Evolutionary conservation across 1,284 basidiomycete species (phyloP).

Genomic region (Puccinia coronata): DNA sequence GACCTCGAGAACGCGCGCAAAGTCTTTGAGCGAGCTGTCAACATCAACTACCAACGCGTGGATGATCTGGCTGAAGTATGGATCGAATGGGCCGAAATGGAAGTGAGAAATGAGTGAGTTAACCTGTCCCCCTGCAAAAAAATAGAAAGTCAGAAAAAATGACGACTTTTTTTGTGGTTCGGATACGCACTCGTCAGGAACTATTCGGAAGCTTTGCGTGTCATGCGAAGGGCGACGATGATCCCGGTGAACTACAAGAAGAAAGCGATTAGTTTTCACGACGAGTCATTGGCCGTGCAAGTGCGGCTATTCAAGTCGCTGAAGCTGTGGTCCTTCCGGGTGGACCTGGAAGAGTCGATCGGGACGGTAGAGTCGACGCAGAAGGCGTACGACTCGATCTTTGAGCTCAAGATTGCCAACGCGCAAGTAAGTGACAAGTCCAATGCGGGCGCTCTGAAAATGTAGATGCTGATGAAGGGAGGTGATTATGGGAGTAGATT

Average conservation of each 20-base stretch:
- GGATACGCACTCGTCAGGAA: slow-evolving; percentile 69
- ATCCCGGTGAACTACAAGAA: slow-evolving; percentile 73
- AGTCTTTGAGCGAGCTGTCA: slow-evolving; percentile 86
- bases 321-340: slow-evolving; percentile 98
- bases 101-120: slow-evolving; percentile 86
- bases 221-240: slow-evolving; percentile 93
- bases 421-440: slow-evolving; percentile 72
- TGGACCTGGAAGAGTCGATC: slow-evolving; percentile 94
- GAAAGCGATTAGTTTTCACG: slow-evolving; percentile 84
- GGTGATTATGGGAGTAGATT: slow-evolving; percentile 61
- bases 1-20: slow-evolving; percentile 85
- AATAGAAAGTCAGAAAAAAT: neutral
- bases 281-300: slow-evolving; percentile 86
- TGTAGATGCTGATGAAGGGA: too few species aligned
- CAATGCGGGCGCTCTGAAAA: neutral
- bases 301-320: slow-evolving; percentile 92
- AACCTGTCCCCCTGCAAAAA: neutral
- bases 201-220: slow-evolving; percentile 88
- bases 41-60: slow-evolving; percentile 88
- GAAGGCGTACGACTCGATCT: slow-evolving; percentile 90
- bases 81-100: slow-evolving; percentile 99
- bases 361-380: slow-evolving; percentile 90
- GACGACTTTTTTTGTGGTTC: neutral
- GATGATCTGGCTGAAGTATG: slow-evolving; percentile 98
- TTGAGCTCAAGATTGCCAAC: slow-evolving; percentile 97